These are phyloP conservation scores for Colletotrichum endophyticum DNA, from an alignment of 2,329 filamentous ascomycete genomes.

Conservation along the genomic window DNA sequence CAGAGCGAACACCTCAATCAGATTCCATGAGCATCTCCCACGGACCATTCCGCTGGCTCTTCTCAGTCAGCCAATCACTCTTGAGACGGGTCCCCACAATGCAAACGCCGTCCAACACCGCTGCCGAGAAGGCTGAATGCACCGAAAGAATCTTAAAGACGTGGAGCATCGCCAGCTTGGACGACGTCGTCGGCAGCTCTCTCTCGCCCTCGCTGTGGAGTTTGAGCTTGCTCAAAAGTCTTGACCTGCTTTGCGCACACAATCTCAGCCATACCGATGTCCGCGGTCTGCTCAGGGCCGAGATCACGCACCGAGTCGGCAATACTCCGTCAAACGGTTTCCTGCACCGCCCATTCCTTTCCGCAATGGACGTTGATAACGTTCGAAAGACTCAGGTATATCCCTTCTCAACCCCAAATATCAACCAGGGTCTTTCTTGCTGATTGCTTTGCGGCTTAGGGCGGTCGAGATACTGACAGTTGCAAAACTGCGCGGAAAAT, in stretches of 20 bases:
- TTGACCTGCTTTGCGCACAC: not conserved
- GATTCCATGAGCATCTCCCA: not conserved
- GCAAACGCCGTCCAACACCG: not conserved
- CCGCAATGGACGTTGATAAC: not conserved
- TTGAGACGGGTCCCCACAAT: not conserved
- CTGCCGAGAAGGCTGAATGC: not conserved
- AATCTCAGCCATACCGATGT: not conserved
- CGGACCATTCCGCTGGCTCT: not conserved
- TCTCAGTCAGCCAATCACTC: not conserved
- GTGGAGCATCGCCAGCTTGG: not conserved
- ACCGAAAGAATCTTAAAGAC: not conserved
- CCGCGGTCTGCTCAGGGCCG: not conserved
- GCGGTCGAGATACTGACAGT: not conserved
- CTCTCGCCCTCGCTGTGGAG: not conserved
- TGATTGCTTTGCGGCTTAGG: not conserved
- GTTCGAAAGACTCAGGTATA: not conserved
- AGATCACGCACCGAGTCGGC: not conserved
- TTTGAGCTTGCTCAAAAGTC: not conserved
- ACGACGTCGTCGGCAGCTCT: not conserved
- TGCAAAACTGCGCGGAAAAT: not conserved
- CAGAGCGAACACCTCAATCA: not conserved
- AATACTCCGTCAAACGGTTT: not conserved
- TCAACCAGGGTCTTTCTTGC: not conserved
- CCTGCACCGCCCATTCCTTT: not conserved
- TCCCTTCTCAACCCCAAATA: not conserved